Base-by-base conservation (phyloP, 345 rosid species). In the Hibiscus mutabilis region DNA sequence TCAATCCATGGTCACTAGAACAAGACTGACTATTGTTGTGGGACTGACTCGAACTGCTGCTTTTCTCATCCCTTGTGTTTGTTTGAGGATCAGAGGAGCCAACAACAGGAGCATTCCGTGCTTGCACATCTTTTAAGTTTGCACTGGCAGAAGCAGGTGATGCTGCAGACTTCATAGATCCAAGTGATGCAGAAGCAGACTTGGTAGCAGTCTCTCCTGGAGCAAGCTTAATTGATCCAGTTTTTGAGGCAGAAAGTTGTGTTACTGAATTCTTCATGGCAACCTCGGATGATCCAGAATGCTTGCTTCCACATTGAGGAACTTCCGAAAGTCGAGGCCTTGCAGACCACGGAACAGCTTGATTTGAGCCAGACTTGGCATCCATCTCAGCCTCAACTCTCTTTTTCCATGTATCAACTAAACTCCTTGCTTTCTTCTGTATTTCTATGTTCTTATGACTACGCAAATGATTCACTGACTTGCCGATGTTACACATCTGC, bases 341-440 rank as follows among this genome's bases (percentile, higher is more conserved):
- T 15, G 87, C 82, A 64, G 91, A 78, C 92, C 96, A 87, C 5
- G 88, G 53, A 21, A 73, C 88, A 78, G 79, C 83, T 77, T 82
- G 96, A 62, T 77, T 88, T 13, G 89, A 79, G 31, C 87, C 88
- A 68, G 90, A 74, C 76, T 86, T 90, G 2, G 88, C 86, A 82
- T 94, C 95, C 97, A 91, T 88, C 76, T 94, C 98, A 74, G 89
- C 93, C 77, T 94, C 97, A 29, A 94, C 98, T 21, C 97, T 89
- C 70, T 86, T 94, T 85, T 94, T 94, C 96, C 98, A 94, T 3
- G 89, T 90, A 77, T 94, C 98, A 70, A 94, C 98, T 59, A 94
- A 83, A 67, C 91, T 84, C 80, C 96, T 85, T 29, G 96, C 95
- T 73, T 94, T 94, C 85, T 82, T 94, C 79, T 89, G 95, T 74